phyloP scores from a whole-genome alignment of 345 rosid species.

The Raphanus raphanistrum region DNA sequence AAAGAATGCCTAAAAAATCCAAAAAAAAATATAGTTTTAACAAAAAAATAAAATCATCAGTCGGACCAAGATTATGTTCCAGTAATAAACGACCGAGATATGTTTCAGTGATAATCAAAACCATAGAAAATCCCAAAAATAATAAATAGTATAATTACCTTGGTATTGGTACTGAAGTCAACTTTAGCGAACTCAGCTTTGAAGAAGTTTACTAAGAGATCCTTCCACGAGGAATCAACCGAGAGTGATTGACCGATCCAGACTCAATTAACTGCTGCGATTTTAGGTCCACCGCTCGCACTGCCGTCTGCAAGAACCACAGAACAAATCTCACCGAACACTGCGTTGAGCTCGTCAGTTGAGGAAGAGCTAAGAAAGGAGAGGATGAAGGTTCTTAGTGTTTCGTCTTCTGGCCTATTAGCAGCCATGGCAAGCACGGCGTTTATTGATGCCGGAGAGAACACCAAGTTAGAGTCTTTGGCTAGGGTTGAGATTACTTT shows the following conservation, averaged over 20 bases:
- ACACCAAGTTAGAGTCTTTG: background rate
- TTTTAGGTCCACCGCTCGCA: background rate
- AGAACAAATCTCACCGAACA: background rate
- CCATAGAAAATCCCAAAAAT: background rate
- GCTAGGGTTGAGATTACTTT: background rate
- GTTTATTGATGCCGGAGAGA: background rate
- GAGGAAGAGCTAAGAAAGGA: background rate
- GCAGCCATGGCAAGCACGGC: background rate
- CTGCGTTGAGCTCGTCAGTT: background rate
- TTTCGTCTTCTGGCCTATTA: background rate
- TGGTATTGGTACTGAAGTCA: background rate
- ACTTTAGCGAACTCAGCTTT: background rate
- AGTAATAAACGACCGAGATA: background rate
- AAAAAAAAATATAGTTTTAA: background rate
- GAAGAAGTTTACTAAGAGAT: background rate
- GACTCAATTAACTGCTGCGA: background rate
- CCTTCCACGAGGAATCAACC: background rate
- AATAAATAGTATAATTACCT: background rate
- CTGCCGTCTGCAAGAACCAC: background rate
- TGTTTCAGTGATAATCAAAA: background rate
- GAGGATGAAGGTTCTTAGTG: background rate
- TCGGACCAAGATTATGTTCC: background rate
- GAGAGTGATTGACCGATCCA: constrained; percentile 20
- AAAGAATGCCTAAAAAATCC: background rate
- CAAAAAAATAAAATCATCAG: background rate